Percentiles rank a stretch among this genome's conserved stretches.
Conservation (phyloP, 306 rosid genomes). For the Acacia acuminata region DNA sequence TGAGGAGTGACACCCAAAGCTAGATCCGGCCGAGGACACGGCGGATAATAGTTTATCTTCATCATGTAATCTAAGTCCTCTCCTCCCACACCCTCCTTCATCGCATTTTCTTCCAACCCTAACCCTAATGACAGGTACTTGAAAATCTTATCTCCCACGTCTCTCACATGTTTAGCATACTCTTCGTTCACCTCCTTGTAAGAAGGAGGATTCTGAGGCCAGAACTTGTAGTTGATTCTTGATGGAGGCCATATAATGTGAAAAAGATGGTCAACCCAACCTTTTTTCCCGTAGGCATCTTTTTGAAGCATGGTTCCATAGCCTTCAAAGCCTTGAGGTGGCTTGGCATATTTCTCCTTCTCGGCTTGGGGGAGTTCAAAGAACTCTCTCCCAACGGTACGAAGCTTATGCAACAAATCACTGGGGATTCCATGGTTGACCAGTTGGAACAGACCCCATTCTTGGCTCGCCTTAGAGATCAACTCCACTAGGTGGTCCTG, state of each 20-base stretch:
- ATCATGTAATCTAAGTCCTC: constrained; percentile 32
- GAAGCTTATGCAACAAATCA: constrained; percentile 28
- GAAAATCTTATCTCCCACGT: constrained; percentile 39
- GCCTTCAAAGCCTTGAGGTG: constrained; percentile 32
- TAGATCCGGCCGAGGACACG: constrained; percentile 47
- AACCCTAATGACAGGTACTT: constrained; percentile 37
- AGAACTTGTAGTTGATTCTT: constrained; percentile 34
- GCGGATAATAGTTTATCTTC: constrained; percentile 53
- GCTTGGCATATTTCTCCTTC: constrained; percentile 43
- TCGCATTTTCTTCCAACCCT: constrained; percentile 36
- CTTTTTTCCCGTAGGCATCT: constrained; percentile 35
- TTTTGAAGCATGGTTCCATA: constrained; percentile 43
- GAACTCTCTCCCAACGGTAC: constrained; percentile 42
- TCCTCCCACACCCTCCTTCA: constrained; percentile 43
- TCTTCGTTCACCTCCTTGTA: constrained; percentile 41
- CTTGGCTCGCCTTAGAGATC: constrained; percentile 30
- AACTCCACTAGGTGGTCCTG: constrained; percentile 21
- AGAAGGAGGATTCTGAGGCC: constrained; percentile 42
- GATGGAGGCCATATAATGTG: constrained; percentile 50
- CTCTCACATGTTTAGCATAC: constrained; percentile 32
- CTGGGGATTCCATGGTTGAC: constrained; percentile 50
- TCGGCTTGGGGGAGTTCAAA: constrained; percentile 44
- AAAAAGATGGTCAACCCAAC: constrained; percentile 50
- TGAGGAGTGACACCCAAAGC: constrained; percentile 33
- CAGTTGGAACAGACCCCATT: constrained; percentile 56